Base-by-base conservation (phyloP, 208 protist genomes). In the Wallacemonas sp. region DNA sequence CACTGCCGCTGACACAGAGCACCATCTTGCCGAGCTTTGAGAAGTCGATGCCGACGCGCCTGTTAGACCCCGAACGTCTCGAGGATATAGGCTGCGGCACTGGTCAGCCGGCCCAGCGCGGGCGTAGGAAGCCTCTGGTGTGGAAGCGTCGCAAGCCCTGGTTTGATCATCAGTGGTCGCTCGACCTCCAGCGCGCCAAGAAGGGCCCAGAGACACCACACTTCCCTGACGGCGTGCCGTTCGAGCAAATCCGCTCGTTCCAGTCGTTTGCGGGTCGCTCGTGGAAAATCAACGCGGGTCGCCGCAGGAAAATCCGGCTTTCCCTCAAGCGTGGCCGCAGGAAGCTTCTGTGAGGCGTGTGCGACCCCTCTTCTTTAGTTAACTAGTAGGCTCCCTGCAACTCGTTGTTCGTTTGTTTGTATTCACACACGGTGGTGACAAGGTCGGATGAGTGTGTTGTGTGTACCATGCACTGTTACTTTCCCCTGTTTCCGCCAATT, bases 141-240 rank as follows among this genome's bases (percentile, higher is more conserved):
- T 95, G 90, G 90, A 93, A 89, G 81, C 84, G 87, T n/a, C 85
- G 90, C n/a, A 81, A 93, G 74, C 90, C 90, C 48, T 95, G 87
- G 87, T 95, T 95, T 67, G 80, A 93, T 64, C 84, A 81, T 32
- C 90, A 95, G 70, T 93, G 90, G 85, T 90, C 90, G 23, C 65
- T 95, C 8, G 87, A 95, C 33, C 73, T 95, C 12, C 66, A 92
- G 61, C 81, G 90, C 39, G 65, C 78, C 27, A 89, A 86, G 61
- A 95, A 95, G 38, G 90, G 90, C 41, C 90, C 90, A 6, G 76
- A 82, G 36, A 95, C 90, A 17, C 86, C 90, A 0, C 77, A 92
- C 52, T 95, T 95, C 58, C 85, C 90, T 2, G 85, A 95, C 14
- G 90, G 90, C 32, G 85, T 90, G 9, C 90, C 90, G 11, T 95